Base-by-base conservation (phyloP, 495 filamentous ascomycete genomes). In the Monascus purpureus region DNA sequence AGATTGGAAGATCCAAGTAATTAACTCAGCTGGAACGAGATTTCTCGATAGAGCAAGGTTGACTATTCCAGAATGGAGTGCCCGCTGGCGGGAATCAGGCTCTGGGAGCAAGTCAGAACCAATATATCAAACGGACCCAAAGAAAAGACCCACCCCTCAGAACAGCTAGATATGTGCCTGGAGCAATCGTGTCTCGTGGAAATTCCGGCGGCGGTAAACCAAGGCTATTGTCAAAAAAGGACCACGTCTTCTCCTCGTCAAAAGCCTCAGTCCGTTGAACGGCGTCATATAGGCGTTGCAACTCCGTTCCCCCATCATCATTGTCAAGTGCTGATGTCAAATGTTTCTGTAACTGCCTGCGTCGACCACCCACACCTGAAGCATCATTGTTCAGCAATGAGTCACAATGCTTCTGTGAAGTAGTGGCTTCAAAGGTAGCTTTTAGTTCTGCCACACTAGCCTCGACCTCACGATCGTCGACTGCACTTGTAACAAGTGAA, bases 201-300 rank as follows among this genome's bases (percentile, higher is more conserved):
- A 67, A 66, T 18, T 52, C 41, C 18, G 47, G 33, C 42, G 50
- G 54, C 29, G 57, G 65, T 28, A 47, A 16, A 27, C 41, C 39
- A 13, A 32, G 39, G 11, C 39, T 17, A 7, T 50, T 33, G 13
- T 67, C 58, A 41, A 83, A 81, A 49, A 92, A 90, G 30, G 70
- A 72, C 68, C 73, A 88, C 12, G 60, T 49, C 24, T 64, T 70
- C 13, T 69, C 65, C 9, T 66, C 43, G 11, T 69, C 65, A 24
- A 74, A 67, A 7, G 77, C 77, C 35, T 86, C 79, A 6, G 81
- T 88, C 40, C 85, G 69, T 40, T 73, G 68, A 20, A 92, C 67
- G 22, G 84, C 84, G 32, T 70, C 65, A 22, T 77, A 55, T 6
- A 90, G 52, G 49, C 73, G 77, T 29, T 60, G 57, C 2, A 68